Evolutionary conservation across 352 stramenopile species (phyloP), one percentile per base, ranked within the genome.

Genomic region (Globisporangium sylvaticum): DNA sequence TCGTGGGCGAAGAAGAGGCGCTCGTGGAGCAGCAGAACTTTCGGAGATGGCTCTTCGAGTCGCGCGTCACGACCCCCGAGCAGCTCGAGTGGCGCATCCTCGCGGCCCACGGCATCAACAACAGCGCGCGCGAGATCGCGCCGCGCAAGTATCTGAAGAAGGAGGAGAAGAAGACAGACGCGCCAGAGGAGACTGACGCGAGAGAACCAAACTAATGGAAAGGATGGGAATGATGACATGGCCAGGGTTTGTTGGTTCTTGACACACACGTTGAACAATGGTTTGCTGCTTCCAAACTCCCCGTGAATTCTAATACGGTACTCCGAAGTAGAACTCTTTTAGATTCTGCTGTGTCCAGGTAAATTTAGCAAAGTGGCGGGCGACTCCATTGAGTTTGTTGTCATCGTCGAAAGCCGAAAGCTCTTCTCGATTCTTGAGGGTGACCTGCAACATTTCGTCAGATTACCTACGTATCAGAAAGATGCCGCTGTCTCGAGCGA

Each of bases 21-120:
- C 57, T 83, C 2, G 76, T 64, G 42, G 52, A 79, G 66, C 76
- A 83, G 52, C 71, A 76, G 29, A 80, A 83, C 31, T 62, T 71
- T 7, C 68, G 76, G 22, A 72, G 55, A 25, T 83, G 68, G 73
- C 73, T 67, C 52, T 77, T 83, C 52, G 76, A 67, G 37, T 75
- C 68, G 22, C 70, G 75, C 31, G 71, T 79, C n/a, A 72, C 62
- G 31, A 72, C 34, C 7, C n/a, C 22, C 10, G 68, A 78, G 14
- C 65, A 83, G 46, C 48, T 83, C 24, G 76, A 78, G 59, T 83
- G 76, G 76, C 69, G 65, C 24, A 75, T 83, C 57, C 44, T 83
- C 46, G 63, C 70, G 18, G 75, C 57, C 0, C 39, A 72, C 31
- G 75, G 53, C 42, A 61, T 48, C 5, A 81, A 77, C 54, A 77